phyloP scores from a whole-genome alignment of 2,329 filamentous ascomycete genomes.

The Claviceps monticola region DNA sequence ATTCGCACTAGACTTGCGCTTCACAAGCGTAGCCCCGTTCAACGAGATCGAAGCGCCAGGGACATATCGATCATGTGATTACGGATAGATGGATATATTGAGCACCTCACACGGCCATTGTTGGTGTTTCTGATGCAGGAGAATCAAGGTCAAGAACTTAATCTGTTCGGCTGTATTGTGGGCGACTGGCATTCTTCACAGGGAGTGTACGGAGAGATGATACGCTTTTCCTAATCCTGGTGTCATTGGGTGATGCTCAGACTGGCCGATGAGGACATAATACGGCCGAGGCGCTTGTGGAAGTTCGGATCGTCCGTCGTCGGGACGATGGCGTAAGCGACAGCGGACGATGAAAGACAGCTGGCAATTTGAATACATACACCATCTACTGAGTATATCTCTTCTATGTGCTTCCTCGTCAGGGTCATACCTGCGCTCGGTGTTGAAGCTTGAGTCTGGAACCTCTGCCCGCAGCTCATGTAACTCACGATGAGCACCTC shows the following conservation, averaged over 20 bases:
- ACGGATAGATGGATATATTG: neutral
- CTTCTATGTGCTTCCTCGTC: no score
- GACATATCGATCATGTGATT: neutral
- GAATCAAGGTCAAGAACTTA: slow-evolving; percentile 41
- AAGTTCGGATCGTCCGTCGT: neutral
- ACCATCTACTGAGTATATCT: neutral
- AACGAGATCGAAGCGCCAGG: neutral
- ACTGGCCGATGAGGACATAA: neutral
- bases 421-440: no score
- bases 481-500: no score
- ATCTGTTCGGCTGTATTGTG: slow-evolving; percentile 42
- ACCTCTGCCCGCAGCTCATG: no score
- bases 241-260: no score
- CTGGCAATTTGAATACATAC: neutral
- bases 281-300: neutral
- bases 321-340: neutral
- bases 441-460: no score
- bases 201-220: neutral
- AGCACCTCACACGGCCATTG: slow-evolving; percentile 40
- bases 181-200: slow-evolving; percentile 6
- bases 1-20: slow-evolving; percentile 19
- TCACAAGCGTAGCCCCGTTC: slow-evolving; percentile 11
- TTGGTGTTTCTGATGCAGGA: slow-evolving; percentile 48
- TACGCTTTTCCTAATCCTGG: neutral
- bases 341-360: neutral